phyloP scores from a whole-genome alignment of 257 asterid species.

The Buddleja alternifolia region DNA sequence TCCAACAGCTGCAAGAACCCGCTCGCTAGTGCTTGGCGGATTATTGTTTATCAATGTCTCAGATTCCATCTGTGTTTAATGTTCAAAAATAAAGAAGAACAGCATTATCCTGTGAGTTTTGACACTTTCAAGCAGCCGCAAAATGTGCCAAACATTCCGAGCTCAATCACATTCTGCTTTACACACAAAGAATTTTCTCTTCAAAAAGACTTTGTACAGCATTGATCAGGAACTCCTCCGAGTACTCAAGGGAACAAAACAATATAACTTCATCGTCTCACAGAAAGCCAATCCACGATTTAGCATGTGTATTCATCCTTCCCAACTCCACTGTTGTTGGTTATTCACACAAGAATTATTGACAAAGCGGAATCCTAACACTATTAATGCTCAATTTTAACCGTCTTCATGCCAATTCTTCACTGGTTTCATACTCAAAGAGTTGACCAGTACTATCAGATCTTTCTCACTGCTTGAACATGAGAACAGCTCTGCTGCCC shows the following conservation, averaged over 20 bases:
- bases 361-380: constrained; percentile 28
- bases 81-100: constrained; percentile 28
- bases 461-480: constrained; percentile 11
- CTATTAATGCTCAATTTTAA: constrained; percentile 30
- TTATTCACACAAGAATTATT: constrained; percentile 23
- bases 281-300: constrained; percentile 22
- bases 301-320: constrained; percentile 20
- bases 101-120: constrained; percentile 34
- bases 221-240: constrained; percentile 33
- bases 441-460: constrained; percentile 1
- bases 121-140: constrained; percentile 37
- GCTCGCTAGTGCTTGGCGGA: constrained; percentile 48
- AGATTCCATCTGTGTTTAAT: constrained; percentile 50
- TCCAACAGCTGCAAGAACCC: constrained; percentile 73
- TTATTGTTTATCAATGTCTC: constrained; percentile 41
- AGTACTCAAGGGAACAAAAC: constrained; percentile 8
- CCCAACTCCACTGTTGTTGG: constrained; percentile 19
- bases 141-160: constrained; percentile 24
- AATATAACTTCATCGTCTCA: constrained; percentile 28
- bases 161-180: constrained; percentile 35
- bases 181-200: constrained; percentile 27
- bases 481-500: constrained; percentile 23
- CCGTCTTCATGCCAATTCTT: constrained; percentile 36
- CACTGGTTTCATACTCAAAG: constrained; percentile 31
- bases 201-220: background rate